Evolutionary conservation across 1,284 basidiomycete species (phyloP).

Genomic region (Papiliotrema flavescens): DNA sequence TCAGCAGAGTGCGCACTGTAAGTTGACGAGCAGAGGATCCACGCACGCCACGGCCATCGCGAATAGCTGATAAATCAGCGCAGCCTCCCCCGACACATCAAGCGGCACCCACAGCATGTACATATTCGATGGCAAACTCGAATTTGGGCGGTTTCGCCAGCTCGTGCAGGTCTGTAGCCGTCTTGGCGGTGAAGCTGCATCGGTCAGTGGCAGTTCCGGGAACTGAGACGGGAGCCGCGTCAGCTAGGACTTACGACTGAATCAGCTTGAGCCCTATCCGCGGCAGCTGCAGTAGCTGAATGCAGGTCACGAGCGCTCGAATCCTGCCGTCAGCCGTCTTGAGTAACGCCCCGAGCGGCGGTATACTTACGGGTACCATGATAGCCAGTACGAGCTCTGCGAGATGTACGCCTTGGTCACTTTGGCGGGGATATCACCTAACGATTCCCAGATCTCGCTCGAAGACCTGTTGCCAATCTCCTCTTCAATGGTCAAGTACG

Average conservation of each 20-base stretch:
- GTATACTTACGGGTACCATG: conserved; percentile 36
- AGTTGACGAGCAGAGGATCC: not conserved
- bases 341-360: not conserved
- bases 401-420: conserved; percentile 37
- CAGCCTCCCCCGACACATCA: not conserved
- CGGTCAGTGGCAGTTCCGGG: not conserved
- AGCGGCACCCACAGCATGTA: conserved; percentile 23
- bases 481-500: conserved; percentile 22
- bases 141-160: conserved; percentile 10
- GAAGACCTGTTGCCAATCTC: conserved; percentile 21
- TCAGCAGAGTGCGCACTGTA: not conserved
- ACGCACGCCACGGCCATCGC: conserved; percentile 33
- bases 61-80: conserved; percentile 21
- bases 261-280: conserved; percentile 1
- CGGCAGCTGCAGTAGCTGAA: conserved; percentile 31
- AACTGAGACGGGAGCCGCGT: too few relatives aligned
- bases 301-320: conserved; percentile 20
- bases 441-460: conserved; percentile 15
- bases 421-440: conserved; percentile 30
- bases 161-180: conserved; percentile 3
- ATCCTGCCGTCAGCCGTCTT: conserved; percentile 12
- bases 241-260: not conserved
- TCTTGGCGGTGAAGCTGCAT: not conserved
- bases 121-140: conserved; percentile 33
- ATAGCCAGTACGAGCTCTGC: conserved; percentile 36